Evolutionary conservation across 495 filamentous ascomycete species (phyloP), one percentile per base, ranked within the genome.

Genomic region (Aspergillus ellipticus): DNA sequence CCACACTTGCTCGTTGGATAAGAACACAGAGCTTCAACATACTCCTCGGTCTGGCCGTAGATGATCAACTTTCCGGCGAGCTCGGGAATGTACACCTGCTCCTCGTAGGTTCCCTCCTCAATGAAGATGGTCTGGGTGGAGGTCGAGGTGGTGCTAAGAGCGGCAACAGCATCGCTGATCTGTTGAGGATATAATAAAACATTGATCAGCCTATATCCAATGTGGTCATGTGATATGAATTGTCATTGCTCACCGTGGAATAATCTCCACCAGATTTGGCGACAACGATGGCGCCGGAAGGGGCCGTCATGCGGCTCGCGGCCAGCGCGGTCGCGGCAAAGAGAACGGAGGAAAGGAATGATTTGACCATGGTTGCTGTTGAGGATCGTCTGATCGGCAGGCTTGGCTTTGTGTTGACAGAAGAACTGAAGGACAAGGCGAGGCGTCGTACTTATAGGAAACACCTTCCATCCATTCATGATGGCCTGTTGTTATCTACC

Each of bases 41-140:
- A 67, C 66, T 86, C 76, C n/a, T 74, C 66, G 3, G 85, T 88
- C 54, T 78, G 76, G 8, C 86, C 85, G 62, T 87, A 79, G 61
- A 88, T 76, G 31, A 79, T 80, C 15, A 87, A 73, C 21, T 68
- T 62, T 22, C 82, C 80, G 0, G 63, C 65, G 17, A 80, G 73
- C 9, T 73, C 42, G 20, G 68, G 68, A 46, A 85, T 74, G 57
- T 78, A 77, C n/a, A 85, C 81, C 66, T 85, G 83, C 54, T 86
- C 82, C 0, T 60, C 54, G 68, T 85, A 85, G 29, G 77, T 79
- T 11, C 83, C 83, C 10, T 73, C 66, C 6, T 78, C 56, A 65
- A 89, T 82, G 74, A 87, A 88, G 65, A 89, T 81, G 59, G 75
- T 81, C 61, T 87, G 83, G 2, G 69, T 71, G 0, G 61, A 52